phyloP scores from a whole-genome alignment of 2,329 filamentous ascomycete genomes.

The Cytospora schulzeri region DNA sequence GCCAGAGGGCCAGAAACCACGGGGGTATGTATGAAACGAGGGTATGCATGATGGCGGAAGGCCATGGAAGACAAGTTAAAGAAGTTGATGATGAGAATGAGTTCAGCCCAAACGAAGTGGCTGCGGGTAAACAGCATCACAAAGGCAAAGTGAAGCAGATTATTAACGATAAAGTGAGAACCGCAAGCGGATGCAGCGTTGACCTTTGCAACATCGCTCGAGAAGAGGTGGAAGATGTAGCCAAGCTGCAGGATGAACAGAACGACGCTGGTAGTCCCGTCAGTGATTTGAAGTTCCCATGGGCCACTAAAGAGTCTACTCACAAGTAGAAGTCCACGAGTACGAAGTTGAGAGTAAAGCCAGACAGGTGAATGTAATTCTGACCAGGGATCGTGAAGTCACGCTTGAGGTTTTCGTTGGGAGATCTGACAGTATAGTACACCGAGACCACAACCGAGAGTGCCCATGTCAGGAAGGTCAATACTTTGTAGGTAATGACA shows the following conservation, averaged over 20 bases:
- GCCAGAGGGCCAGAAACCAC: constrained; percentile 77
- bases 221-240: constrained; percentile 79
- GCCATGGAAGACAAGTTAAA: constrained; percentile 78
- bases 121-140: constrained; percentile 80
- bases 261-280: constrained; percentile 55
- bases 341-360: constrained; percentile 72
- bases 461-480: constrained; percentile 74
- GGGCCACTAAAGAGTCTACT: constrained; percentile 29
- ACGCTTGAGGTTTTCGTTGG: constrained; percentile 61
- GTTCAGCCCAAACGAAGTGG: constrained; percentile 74
- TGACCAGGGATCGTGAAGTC: constrained; percentile 74
- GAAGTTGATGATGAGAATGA: constrained; percentile 79
- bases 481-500: constrained; percentile 73
- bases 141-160: constrained; percentile 79
- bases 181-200: constrained; percentile 75
- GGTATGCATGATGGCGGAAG: constrained; percentile 74
- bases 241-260: constrained; percentile 75
- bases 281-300: neutral
- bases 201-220: constrained; percentile 61
- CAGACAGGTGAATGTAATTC: constrained; percentile 67
- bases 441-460: constrained; percentile 71
- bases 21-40: constrained; percentile 74
- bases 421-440: constrained; percentile 71
- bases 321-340: constrained; percentile 77
- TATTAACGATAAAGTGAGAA: constrained; percentile 83